phyloP scores from a whole-genome alignment of 495 filamentous ascomycete genomes.

The Neurospora sublineolata region DNA sequence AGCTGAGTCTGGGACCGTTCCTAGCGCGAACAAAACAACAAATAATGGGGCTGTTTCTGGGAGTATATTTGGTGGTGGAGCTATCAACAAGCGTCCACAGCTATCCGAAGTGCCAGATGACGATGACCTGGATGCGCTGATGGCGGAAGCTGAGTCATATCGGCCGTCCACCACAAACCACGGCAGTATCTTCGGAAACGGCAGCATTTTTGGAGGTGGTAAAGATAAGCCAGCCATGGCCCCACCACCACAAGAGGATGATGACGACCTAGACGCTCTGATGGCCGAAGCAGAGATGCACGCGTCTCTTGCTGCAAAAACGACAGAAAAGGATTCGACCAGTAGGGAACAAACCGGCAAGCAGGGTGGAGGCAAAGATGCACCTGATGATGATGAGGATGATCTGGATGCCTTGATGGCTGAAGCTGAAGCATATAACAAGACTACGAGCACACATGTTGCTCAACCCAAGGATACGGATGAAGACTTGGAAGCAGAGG shows the following conservation, averaged over 20 bases:
- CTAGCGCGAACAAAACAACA: not conserved
- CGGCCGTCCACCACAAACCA: not conserved
- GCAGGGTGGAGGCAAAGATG: constrained; percentile 5
- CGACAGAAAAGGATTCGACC: constrained; percentile 1
- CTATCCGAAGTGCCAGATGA: constrained; percentile 24
- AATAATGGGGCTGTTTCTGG: not conserved
- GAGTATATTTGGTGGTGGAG: constrained; percentile 25
- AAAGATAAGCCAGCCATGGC: constrained; percentile 2
- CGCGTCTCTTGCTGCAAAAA: not conserved
- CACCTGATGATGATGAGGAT: constrained; percentile 4
- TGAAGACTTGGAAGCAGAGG: constrained; percentile 45
- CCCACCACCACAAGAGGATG: not conserved
- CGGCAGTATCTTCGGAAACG: not conserved
- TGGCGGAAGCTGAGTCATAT: constrained; percentile 36
- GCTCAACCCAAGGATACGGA: not conserved
- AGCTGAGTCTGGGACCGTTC: constrained; percentile 20
- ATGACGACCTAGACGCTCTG: constrained; percentile 33
- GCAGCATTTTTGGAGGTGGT: constrained; percentile 12
- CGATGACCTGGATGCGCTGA: constrained; percentile 42
- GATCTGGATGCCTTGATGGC: constrained; percentile 16
- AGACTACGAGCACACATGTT: not conserved
- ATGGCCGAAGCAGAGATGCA: constrained; percentile 33
- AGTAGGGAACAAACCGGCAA: not conserved
- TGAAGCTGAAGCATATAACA: constrained; percentile 7
- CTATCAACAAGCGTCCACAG: not conserved